phyloP scores from a whole-genome alignment of 139 green algal species.

The Mychonastes homosphaera region DNA sequence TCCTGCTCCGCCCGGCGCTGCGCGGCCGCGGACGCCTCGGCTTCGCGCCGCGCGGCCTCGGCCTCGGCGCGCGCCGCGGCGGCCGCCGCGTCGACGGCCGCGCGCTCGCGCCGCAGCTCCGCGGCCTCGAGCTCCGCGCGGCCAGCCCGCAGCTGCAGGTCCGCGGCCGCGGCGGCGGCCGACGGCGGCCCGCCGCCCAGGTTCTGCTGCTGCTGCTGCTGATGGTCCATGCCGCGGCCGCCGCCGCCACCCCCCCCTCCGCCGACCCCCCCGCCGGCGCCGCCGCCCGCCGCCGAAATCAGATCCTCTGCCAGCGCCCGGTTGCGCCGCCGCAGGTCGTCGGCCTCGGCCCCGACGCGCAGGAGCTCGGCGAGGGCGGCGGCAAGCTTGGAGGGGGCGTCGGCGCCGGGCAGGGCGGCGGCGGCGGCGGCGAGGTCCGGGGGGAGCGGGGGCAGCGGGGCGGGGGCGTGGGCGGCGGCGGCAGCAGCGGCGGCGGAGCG shows the following conservation, averaged over 20 bases:
- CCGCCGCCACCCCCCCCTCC: background rate
- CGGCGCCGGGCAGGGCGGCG: slow-evolving; percentile 8
- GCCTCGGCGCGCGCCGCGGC: background rate
- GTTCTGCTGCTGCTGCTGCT: slow-evolving; percentile 7
- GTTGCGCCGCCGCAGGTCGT: slow-evolving; percentile 43
- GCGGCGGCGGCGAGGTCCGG: slow-evolving; percentile 9
- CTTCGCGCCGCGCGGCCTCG: slow-evolving; percentile 5
- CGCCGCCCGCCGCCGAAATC: slow-evolving; percentile 17
- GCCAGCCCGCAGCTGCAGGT: slow-evolving; percentile 24
- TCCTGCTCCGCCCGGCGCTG: slow-evolving; percentile 39
- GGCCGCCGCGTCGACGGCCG: slow-evolving; percentile 2
- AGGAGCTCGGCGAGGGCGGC: slow-evolving; percentile 23
- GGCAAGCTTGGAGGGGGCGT: slow-evolving; percentile 11
- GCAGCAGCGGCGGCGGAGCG: background rate
- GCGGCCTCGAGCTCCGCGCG: slow-evolving; percentile 26
- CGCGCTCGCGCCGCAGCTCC: slow-evolving; percentile 18
- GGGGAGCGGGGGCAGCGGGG: background rate
- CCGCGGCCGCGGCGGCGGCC: background rate
- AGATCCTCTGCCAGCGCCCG: slow-evolving; percentile 40
- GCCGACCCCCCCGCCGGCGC: background rate
- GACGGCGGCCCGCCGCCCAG: background rate
- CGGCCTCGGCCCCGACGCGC: slow-evolving; percentile 23
- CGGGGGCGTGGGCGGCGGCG: background rate
- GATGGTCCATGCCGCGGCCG: background rate
- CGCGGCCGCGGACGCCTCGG: slow-evolving; percentile 16